Percentiles rank a stretch among this genome's conserved stretches.
Evolutionary conservation across 1,284 basidiomycete genomes (phyloP).

Genomic region (Cryptococcus sp.): DNA sequence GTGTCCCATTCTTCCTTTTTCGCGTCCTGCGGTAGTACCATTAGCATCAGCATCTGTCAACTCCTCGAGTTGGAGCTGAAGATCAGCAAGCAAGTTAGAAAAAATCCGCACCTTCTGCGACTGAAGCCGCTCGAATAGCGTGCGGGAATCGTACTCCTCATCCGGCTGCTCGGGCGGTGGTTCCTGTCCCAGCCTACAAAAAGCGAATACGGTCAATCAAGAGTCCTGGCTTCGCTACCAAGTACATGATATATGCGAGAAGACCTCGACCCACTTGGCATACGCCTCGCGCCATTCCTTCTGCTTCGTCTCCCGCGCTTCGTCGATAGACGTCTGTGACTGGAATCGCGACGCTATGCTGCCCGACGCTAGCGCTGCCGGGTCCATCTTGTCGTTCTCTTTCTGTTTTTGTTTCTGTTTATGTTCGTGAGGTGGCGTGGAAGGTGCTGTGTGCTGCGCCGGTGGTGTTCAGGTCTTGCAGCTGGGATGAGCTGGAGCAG

Average conservation of each 20-base stretch:
- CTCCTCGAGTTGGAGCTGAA: neutral
- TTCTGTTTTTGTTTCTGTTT: neutral
- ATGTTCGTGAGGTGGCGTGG: too few species aligned
- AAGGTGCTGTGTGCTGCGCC: too few species aligned
- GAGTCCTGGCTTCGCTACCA: too few species aligned
- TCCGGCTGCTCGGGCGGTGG: constrained; percentile 69
- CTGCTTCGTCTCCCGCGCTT: constrained; percentile 71
- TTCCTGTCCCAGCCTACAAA: constrained; percentile 74
- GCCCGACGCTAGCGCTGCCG: constrained; percentile 27
- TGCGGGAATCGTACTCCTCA: constrained; percentile 78
- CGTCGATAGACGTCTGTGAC: constrained; percentile 75
- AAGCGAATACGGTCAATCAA: too few species aligned
- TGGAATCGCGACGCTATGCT: constrained; percentile 55
- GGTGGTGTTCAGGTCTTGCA: too few species aligned
- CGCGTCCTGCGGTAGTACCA: constrained; percentile 60
- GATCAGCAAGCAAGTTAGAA: neutral
- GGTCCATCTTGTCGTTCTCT: constrained; percentile 17
- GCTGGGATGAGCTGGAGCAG: too few species aligned
- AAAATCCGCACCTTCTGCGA: constrained; percentile 40
- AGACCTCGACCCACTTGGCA: constrained; percentile 62
- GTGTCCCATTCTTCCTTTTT: constrained; percentile 95
- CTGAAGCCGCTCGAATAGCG: constrained; percentile 67
- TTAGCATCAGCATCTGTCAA: neutral
- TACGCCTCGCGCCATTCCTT: constrained; percentile 93
- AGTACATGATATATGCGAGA: neutral